These are phyloP conservation scores for Phylloporus gajari DNA, from an alignment of 1,284 basidiomycete species.

Conservation along the genomic window DNA sequence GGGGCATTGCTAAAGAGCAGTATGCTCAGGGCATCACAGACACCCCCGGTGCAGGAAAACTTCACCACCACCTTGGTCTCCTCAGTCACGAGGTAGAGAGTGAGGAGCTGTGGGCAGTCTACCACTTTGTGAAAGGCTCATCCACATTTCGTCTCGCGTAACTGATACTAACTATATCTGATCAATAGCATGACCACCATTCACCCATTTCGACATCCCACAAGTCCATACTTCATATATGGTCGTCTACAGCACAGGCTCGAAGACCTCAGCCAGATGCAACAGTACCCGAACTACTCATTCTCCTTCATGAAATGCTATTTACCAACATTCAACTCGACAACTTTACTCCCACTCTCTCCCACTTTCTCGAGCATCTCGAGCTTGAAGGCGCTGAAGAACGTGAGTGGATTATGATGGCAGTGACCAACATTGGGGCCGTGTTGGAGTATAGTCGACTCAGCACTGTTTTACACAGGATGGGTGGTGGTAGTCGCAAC, in stretches of 20 bases:
- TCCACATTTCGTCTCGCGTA: conserved; percentile 16
- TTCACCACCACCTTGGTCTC: conserved; percentile 95
- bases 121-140: conserved; percentile 96
- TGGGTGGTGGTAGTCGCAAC: conserved; percentile 56
- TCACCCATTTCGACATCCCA: conserved; percentile 88
- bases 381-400: conserved; percentile 84
- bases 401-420: conserved; percentile 97
- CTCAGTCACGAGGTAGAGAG: conserved; percentile 83
- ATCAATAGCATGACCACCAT: conserved; percentile 81
- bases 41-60: conserved; percentile 88
- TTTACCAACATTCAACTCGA: conserved; percentile 96
- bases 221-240: conserved; percentile 87
- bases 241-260: conserved; percentile 80
- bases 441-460: conserved; percentile 91
- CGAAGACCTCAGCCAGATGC: conserved; percentile 82
- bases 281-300: conserved; percentile 83
- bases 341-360: conserved; percentile 84
- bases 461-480: conserved; percentile 74
- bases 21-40: conserved; percentile 89
- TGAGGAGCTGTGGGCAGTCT: conserved; percentile 88
- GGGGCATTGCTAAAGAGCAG: conserved; percentile 91
- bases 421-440: conserved; percentile 81
- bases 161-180: conserved; percentile 16
- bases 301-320: conserved; percentile 93
- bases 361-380: conserved; percentile 87